Evolutionary conservation across 257 asterid species (phyloP), one percentile per base, ranked within the genome.

Genomic region (Solanum etuberosum): DNA sequence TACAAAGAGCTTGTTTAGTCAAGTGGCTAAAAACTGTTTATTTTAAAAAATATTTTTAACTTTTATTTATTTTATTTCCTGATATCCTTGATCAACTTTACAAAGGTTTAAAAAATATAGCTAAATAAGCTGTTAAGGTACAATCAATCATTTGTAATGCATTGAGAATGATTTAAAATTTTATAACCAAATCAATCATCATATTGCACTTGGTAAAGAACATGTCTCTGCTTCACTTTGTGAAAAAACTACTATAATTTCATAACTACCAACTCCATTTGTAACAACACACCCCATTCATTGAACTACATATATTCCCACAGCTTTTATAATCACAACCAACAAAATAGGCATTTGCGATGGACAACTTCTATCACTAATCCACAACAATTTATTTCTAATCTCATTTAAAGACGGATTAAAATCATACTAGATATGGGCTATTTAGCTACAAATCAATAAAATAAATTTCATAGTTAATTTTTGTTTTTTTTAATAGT

Each of bases 191-290:
- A 78, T 51, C 63, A 15, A 43, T 51, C 86, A 81, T 43, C 34
- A 38, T 37, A 37, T 38, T 38, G 42, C 7, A 38, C 42, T 38
- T 38, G 71, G 37, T 63, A 8, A 73, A 37, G 31, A 31, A 83
- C 29, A 71, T 68, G 46, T 59, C 67, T 85, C 51, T 73, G 83
- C 90, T 88, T 83, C 61, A 84, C 86, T 48, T 68, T 3, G 85
- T 23, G 9, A 38, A 78, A 78, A 37, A 16, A 77, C n/a, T n/a
- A 25, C 74, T 42, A 80, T 84, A 32, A 83, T 8, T 7, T 87
- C 42, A 86, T 83, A 93, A 90, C 89, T 71, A 94, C 95, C 97
- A 88, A 91, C 92, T 94, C 94, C 94, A 92, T 16, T 8, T 71
- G 27, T 71, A 40, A 37, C 51, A 18, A 1, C n/a, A 51, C 11